A percentile compares a stretch with the other conserved stretches of the same genome.
Conservation (phyloP, 2,329 filamentous ascomycete genomes). For the Colletotrichum viniferum region DNA sequence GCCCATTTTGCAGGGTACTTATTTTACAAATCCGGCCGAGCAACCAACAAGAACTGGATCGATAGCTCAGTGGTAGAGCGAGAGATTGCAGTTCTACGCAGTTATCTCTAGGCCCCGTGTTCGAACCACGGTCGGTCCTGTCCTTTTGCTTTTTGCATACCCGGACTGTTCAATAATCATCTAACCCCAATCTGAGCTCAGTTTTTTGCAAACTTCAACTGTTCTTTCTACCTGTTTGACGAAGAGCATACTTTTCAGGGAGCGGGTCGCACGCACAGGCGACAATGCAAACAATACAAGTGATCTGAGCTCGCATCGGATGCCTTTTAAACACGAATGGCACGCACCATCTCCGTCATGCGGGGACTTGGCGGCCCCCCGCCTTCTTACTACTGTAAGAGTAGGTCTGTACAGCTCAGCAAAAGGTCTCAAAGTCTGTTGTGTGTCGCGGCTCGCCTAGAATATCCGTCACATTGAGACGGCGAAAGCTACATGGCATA, state of each 20-base stretch:
- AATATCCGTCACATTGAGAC: background rate
- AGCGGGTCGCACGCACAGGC: background rate
- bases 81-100: constrained; percentile 17
- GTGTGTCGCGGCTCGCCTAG: background rate
- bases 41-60: background rate
- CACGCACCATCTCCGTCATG: background rate
- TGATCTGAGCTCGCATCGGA: background rate
- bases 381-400: background rate
- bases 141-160: background rate
- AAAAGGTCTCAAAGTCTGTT: background rate
- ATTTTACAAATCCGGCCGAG: rapidly evolving
- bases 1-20: background rate
- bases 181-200: background rate
- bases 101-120: constrained; percentile 21
- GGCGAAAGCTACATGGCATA: background rate
- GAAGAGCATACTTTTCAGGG: background rate
- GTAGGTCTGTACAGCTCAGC: background rate
- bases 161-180: no score
- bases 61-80: constrained; percentile 24
- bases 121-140: constrained; percentile 22
- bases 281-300: background rate
- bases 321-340: background rate
- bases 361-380: constrained; percentile 4
- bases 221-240: background rate
- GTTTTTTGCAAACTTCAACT: background rate